Base-by-base conservation (phyloP, 2,329 filamentous ascomycete genomes). In the Grosmannia huntii region DNA sequence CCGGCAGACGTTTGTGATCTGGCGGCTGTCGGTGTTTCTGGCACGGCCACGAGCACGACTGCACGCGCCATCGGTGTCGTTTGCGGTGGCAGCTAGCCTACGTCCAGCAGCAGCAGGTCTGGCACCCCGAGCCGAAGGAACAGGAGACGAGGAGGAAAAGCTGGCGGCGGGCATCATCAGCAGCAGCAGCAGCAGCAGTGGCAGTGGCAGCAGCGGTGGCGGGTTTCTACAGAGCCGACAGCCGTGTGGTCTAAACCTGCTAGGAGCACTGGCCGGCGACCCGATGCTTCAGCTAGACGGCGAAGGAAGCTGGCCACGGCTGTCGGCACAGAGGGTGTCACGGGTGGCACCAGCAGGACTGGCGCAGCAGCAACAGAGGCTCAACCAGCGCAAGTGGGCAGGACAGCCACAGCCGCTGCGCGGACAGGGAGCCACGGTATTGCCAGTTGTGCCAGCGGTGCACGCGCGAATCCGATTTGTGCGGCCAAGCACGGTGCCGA, bases 381-480 rank as follows among this genome's bases (percentile, higher is more conserved):
- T 25, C 38, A 16, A 41, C 38, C 14, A 41, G 14, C 38, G 38
- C 12, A 41, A 41, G 14, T 41, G 38, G 38, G 38, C 38, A 14
- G 38, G 38, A n/a, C 71, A 79, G 46, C 74, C 82, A 60, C 82
- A 81, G 46, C 82, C 85, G 4, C 77, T 91, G 57, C 80, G 80
- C 61, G 84, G 83, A 14, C 54, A 23, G 21, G 5, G 4, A 54
- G 80, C 79, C 59, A 75, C 86, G 38, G 76, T 81, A 9, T 77
- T 89, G 53, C 81, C 78, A 60, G 79, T 89, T 44, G 80, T 81
- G 56, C 86, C 88, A 10, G 82, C 84, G 3, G 75, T 90, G 12
- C 87, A 90, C 67, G 85, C 86, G 54, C 80, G 87, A 49, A 81
- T 91, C 59, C 78, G 86, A 53, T 90, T 90, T 68, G 84, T 86